Evolutionary conservation across 495 filamentous ascomycete species (phyloP).

Genomic region (Halenospora varia): DNA sequence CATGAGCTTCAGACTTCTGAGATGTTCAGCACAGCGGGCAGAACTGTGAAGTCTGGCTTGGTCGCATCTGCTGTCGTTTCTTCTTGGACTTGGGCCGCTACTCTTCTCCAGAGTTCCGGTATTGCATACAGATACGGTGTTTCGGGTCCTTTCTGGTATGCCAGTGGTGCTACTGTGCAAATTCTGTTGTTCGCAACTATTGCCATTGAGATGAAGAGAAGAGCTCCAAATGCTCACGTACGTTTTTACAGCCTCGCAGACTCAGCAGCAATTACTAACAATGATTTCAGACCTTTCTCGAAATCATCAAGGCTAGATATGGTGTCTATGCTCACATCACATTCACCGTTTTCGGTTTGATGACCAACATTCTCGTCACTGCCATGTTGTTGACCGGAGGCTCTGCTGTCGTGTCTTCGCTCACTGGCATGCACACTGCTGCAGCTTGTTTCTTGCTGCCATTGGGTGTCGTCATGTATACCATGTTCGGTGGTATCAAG

Average conservation of each 20-base stretch:
- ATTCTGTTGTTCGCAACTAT: slow-evolving; percentile 90
- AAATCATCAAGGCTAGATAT: slow-evolving; percentile 61
- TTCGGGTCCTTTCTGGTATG: slow-evolving; percentile 91
- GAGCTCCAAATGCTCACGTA: slow-evolving; percentile 74
- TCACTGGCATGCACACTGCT: slow-evolving; percentile 80
- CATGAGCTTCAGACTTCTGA: slow-evolving; percentile 93
- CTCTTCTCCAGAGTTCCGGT: slow-evolving; percentile 74
- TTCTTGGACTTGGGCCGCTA: slow-evolving; percentile 93
- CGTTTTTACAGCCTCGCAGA: slow-evolving; percentile 2
- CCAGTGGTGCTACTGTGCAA: slow-evolving; percentile 61
- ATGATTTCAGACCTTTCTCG: slow-evolving; percentile 61
- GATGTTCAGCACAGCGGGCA: slow-evolving; percentile 93
- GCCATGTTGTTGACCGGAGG: slow-evolving; percentile 93
- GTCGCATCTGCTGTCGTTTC: slow-evolving; percentile 95
- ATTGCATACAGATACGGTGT: slow-evolving; percentile 93
- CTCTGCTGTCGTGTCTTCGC: slow-evolving; percentile 74
- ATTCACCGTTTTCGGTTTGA: slow-evolving; percentile 76
- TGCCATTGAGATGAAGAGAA: slow-evolving; percentile 88
- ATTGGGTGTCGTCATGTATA: slow-evolving; percentile 79
- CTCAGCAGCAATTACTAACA: not conserved
- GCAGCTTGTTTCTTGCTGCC: slow-evolving; percentile 91
- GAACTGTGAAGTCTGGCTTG: slow-evolving; percentile 90
- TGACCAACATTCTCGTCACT: slow-evolving; percentile 82
- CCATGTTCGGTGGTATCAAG: slow-evolving; percentile 75
- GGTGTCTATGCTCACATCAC: slow-evolving; percentile 65